Evolutionary conservation across 208 protist species (phyloP).

Genomic region (Crithidia brevicula): DNA sequence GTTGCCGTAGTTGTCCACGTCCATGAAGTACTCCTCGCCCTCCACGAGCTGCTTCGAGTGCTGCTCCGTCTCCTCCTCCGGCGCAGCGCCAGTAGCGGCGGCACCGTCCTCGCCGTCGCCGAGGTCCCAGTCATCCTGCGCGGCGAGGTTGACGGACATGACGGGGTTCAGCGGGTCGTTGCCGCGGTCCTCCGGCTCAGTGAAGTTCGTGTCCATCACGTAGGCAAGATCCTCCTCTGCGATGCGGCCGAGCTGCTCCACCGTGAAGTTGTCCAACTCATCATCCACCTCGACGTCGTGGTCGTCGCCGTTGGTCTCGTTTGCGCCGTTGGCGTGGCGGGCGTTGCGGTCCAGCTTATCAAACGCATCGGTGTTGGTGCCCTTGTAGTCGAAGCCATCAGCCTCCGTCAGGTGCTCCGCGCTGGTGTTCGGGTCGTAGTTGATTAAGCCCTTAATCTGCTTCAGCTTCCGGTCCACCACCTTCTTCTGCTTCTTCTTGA

Average conservation of each 20-base stretch:
- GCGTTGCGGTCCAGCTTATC: slow-evolving; percentile 22
- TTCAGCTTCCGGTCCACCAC: slow-evolving; percentile 92
- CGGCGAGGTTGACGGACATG: slow-evolving; percentile 75
- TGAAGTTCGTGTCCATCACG: slow-evolving; percentile 64
- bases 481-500: slow-evolving; percentile 94
- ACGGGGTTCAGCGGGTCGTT: slow-evolving; percentile 86
- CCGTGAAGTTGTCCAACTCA: slow-evolving; percentile 74
- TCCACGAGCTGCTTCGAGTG: slow-evolving; percentile 72
- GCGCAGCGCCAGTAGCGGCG: too few species aligned
- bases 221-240: slow-evolving; percentile 58
- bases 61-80: slow-evolving; percentile 14
- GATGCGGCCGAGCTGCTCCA: slow-evolving; percentile 72
- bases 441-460: slow-evolving; percentile 92
- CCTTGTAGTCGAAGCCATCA: slow-evolving; percentile 57
- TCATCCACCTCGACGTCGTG: slow-evolving; percentile 23
- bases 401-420: slow-evolving; percentile 75
- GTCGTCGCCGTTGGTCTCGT: slow-evolving; percentile 20
- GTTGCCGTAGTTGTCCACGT: slow-evolving; percentile 92
- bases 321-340: slow-evolving; percentile 4
- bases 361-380: slow-evolving; percentile 22
- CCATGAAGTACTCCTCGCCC: slow-evolving; percentile 78
- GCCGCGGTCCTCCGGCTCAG: slow-evolving; percentile 43
- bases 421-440: slow-evolving; percentile 87
- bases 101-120: slow-evolving; percentile 49
- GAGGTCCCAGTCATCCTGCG: slow-evolving; percentile 86